phyloP scores from a whole-genome alignment of 1,139 yeast genomes.

The Saccharomyces pastorianus region DNA sequence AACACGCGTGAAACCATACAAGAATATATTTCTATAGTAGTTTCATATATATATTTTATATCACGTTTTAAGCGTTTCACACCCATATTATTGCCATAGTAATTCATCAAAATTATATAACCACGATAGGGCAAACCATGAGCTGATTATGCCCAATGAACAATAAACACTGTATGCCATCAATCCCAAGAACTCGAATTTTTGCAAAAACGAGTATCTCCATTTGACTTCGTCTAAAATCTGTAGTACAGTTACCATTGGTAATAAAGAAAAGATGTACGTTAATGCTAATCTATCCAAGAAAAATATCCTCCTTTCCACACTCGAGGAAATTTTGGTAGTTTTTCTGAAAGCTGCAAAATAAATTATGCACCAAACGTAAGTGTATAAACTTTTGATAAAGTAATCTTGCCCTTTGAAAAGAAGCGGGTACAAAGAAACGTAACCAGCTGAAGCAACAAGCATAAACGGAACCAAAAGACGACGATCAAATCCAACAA shows the following conservation, averaged over 20 bases:
- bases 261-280: conserved; percentile 61
- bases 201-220: conserved; percentile 39
- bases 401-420: conserved; percentile 76
- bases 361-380: conserved; percentile 78
- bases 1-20: conserved; percentile 34
- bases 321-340: conserved; percentile 41
- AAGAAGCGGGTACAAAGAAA: conserved; percentile 79
- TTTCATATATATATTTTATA: background rate
- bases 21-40: background rate
- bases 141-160: conserved; percentile 71
- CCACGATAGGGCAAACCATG: conserved; percentile 90
- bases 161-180: conserved; percentile 84
- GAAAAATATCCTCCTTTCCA: conserved; percentile 45
- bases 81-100: conserved; percentile 37
- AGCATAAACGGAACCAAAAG: conserved; percentile 59
- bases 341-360: conserved; percentile 63
- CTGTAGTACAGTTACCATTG: conserved; percentile 51
- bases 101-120: conserved; percentile 71
- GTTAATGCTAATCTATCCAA: conserved; percentile 64
- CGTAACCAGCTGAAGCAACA: conserved; percentile 73
- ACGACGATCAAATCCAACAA: conserved; percentile 65
- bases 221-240: conserved; percentile 50
- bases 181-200: conserved; percentile 63
- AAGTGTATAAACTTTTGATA: conserved; percentile 68
- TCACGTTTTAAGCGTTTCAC: conserved; percentile 20